These are phyloP conservation scores for Daldinia sp. DNA, from an alignment of 2,329 filamentous ascomycete genomes.

Conservation along the genomic window DNA sequence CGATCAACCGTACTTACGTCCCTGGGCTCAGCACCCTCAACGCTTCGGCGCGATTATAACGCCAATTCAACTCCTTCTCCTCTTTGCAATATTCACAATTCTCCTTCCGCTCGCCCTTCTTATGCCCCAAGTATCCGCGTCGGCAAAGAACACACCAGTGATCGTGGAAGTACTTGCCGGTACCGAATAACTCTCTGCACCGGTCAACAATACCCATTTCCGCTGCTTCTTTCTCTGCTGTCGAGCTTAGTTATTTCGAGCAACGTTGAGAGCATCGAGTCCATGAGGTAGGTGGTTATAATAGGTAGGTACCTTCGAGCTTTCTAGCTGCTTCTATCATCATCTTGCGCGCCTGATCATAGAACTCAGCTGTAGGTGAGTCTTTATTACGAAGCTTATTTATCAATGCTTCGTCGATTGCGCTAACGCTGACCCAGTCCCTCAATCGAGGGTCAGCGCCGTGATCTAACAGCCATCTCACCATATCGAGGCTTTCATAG, in stretches of 20 bases:
- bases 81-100: constrained; percentile 9
- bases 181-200: background rate
- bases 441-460: constrained; percentile 9
- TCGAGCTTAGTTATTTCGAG: background rate
- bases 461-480: background rate
- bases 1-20: no score
- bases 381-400: background rate
- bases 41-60: background rate
- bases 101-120: background rate
- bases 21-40: background rate
- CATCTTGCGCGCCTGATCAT: constrained; percentile 11
- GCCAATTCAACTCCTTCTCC: constrained; percentile 3
- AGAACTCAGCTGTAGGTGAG: background rate
- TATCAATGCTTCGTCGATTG: constrained; percentile 6
- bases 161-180: background rate
- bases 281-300: background rate
- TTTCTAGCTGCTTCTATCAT: constrained; percentile 9
- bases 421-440: background rate
- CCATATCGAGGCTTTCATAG: background rate
- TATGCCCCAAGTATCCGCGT: background rate
- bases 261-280: background rate
- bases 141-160: constrained; percentile 5
- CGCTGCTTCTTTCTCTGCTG: background rate
- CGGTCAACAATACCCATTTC: background rate
- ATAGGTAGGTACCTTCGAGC: background rate